Evolutionary conservation across 176 grass and related monocot genomes (phyloP), one percentile per base, ranked within the genome.

Genomic region (Cymbopogon citratus): DNA sequence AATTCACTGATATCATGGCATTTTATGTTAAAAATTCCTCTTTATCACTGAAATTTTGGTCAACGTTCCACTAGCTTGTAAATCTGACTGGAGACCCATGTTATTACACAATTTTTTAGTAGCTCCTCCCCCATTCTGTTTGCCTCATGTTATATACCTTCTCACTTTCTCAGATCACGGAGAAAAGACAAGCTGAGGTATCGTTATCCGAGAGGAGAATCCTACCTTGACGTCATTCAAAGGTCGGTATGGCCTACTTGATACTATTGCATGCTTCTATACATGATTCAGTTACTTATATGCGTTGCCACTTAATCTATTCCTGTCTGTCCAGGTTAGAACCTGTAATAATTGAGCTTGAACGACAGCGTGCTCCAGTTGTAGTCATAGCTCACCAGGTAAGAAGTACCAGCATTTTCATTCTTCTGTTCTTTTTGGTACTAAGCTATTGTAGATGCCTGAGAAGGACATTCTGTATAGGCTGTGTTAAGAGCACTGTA

Each of bases 341-440:
- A 79, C 88, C 96, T 77, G 96, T 98, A 62, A 98, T 98, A 71
- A 95, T 95, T 85, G 96, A 98, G 79, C 92, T 98, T 73, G 92
- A 98, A 88, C 73, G 92, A 44, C 96, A 98, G 76, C 96, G 88
- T 85, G 87, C 96, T 43, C 92, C 96, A 73, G 96, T 98, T 40
- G 96, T 98, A n/a, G 96, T 98, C 73, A 91, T 98, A 93, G 84
- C 96, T 91, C 96, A 98, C 82, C 96, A 98, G 88, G 96, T 98
- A 95, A 76, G 70, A 25, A 51, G 31, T 16, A 24, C 21, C 65
- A 48, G n/a, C 33, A 35, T 61, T 83, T 54, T 7, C 39, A 64
- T 57, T 79, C 13, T 74, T 83, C 11, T 87, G 41, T 65, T 52
- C 48, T 39, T 57, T 66, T 34, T 35, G 57, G 40, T 86, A 41